These are phyloP conservation scores for Rhodotorula sp. DNA, from an alignment of 1,284 basidiomycete genomes.

Conservation along the genomic window DNA sequence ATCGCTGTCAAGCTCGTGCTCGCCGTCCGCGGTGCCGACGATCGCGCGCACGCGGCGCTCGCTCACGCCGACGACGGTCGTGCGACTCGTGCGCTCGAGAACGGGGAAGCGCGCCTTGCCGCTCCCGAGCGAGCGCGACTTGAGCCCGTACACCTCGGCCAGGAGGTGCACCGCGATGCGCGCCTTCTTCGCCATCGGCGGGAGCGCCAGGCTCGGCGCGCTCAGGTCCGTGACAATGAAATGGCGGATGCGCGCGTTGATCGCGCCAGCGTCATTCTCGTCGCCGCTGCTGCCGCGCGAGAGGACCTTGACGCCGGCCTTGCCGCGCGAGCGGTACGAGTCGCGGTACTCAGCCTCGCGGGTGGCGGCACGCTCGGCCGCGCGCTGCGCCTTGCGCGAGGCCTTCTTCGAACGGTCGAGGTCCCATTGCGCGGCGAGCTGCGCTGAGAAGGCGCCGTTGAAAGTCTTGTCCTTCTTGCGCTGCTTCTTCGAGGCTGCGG, in stretches of 20 bases:
- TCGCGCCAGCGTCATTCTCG: conserved; percentile 49
- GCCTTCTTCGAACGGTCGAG: conserved; percentile 80
- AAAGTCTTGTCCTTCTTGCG: conserved; percentile 30
- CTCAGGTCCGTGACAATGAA: conserved; percentile 64
- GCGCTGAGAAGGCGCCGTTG: conserved; percentile 44
- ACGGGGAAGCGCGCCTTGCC: conserved; percentile 59
- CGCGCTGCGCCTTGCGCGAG: conserved; percentile 67
- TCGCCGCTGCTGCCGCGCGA: conserved; percentile 54
- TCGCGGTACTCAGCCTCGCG: conserved; percentile 20
- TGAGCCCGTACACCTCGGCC: conserved; percentile 71
- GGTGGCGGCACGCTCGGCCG: conserved; percentile 45
- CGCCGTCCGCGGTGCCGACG: conserved; percentile 34
- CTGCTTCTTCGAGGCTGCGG: conserved; percentile 31
- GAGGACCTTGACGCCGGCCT: conserved; percentile 40
- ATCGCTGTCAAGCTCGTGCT: conserved; percentile 58
- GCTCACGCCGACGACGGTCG: conserved; percentile 23
- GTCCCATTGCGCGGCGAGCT: conserved; percentile 73
- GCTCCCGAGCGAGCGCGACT: conserved; percentile 71
- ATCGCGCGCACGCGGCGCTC: conserved; percentile 35
- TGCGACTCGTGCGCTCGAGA: conserved; percentile 35
- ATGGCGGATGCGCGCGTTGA: conserved; percentile 69
- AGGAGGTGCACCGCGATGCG: conserved; percentile 75
- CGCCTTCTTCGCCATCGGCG: conserved; percentile 71
- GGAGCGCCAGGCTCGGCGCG: conserved; percentile 63
- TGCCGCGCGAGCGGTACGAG: conserved; percentile 10